Evolutionary conservation across 2,329 filamentous ascomycete species (phyloP), one percentile per base, ranked within the genome.

Genomic region (Curvularia spicifera): DNA sequence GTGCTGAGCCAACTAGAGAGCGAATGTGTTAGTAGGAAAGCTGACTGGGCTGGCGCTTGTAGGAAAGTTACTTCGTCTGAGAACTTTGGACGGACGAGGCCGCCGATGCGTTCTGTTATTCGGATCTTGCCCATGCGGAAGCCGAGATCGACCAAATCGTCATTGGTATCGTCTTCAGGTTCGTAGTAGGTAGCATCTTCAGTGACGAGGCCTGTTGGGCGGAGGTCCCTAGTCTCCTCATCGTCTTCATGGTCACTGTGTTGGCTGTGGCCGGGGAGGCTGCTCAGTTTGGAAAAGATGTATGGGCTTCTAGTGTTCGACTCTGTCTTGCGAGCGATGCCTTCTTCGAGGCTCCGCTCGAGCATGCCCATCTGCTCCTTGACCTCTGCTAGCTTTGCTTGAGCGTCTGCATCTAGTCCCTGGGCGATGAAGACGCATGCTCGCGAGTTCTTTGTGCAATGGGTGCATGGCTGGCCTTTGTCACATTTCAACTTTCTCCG

Each of bases 401-500:
- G 88, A 52, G 86, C 86, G 7, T 85, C 85, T 59, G 89, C 83
- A 73, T 92, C 89, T n/a, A 90, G 79, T 22, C 87, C 84, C 0
- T 87, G 84, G 2, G 87, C 85, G 35, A 91, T 81, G 70, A 90
- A 91, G 37, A 90, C 74, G 65, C 83, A 85, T 63, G 83, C 79
- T 18, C 82, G 78, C n/a, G 72, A 69, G 69, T 79, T 81, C 51
- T 81, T 78, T n/a, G 75, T 77, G 75, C 87, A 89, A 74, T 91
- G 91, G 63, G 82, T 82, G 72, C 90, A 94, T 59, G 91, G 89
- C 50, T 89, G 84, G 20, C 81, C 77, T 71, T 91, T 91, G 78
- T 91, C 88, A 78, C 91, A 94, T 74, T 90, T 91, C 55, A 93
- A 80, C 77, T 94, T 94, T 40, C 91, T 84, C 22, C 89, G 85